phyloP scores from a whole-genome alignment of 129 eudicot species.

The Solidago caesia region DNA sequence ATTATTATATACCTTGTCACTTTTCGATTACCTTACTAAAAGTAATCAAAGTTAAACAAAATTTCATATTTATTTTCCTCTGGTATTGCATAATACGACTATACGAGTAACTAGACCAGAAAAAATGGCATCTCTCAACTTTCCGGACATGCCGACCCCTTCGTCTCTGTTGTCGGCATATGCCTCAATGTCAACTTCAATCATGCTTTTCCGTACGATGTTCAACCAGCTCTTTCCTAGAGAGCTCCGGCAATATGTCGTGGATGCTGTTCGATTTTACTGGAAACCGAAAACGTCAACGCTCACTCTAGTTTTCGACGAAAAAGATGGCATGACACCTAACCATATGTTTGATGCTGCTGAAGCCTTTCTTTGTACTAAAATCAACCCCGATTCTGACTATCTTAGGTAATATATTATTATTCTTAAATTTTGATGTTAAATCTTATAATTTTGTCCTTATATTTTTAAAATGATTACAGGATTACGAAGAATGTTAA shows the following conservation, averaged over 20 bases:
- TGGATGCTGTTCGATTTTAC: conserved; percentile 31
- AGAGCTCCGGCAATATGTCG: conserved; percentile 37
- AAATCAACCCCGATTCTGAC: conserved; percentile 50
- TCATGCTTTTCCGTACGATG: conserved; percentile 67
- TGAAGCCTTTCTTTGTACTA: conserved; percentile 57
- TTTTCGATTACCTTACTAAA: too few relatives aligned
- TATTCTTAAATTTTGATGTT: too few relatives aligned
- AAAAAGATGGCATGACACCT: conserved; percentile 42
- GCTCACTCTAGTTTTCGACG: conserved; percentile 58
- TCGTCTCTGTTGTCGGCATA: conserved; percentile 60
- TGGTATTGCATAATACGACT: too few relatives aligned
- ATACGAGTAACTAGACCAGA: too few relatives aligned
- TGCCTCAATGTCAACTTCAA: conserved; percentile 58
- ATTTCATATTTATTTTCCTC: too few relatives aligned
- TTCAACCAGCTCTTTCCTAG: conserved; percentile 61
- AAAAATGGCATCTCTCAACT: conserved; percentile 28
- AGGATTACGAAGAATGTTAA: conserved; percentile 40
- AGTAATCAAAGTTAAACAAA: too few relatives aligned
- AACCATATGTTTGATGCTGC: conserved; percentile 69
- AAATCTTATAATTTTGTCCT: too few relatives aligned
- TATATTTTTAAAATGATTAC: neutral
- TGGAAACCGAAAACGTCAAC: conserved; percentile 35
- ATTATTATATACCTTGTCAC: too few relatives aligned
- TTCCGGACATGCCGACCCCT: conserved; percentile 44
- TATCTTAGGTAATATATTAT: conserved; percentile 29